Evolutionary conservation across 2,329 filamentous ascomycete genomes (phyloP).

Genomic region (Xylariaceae sp.): DNA sequence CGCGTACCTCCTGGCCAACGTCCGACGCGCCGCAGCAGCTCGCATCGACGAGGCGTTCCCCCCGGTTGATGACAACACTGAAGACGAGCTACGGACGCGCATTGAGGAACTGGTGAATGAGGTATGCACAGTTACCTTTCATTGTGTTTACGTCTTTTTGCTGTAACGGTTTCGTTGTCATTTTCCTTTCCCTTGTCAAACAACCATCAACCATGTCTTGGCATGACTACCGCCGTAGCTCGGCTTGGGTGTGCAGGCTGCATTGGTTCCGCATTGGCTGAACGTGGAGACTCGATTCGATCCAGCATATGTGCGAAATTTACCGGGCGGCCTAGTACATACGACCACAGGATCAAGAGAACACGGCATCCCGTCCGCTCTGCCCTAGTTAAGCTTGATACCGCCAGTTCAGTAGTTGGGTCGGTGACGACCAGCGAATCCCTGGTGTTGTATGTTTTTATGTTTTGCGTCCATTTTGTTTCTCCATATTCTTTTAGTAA

Average conservation of each 20-base stretch:
- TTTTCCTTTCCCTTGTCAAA: neutral
- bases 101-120: conserved; percentile 59
- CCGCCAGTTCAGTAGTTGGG: conserved; percentile 31
- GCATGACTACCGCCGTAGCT: neutral
- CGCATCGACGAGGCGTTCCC: conserved; percentile 68
- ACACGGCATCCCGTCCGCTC: conserved; percentile 32
- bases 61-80: conserved; percentile 53
- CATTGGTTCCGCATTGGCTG: too few species aligned
- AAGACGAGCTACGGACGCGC: conserved; percentile 54
- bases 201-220: conserved; percentile 3
- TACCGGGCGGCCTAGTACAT: conserved; percentile 13
- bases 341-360: conserved; percentile 31
- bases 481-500: neutral
- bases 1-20: conserved; percentile 64
- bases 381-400: conserved; percentile 31
- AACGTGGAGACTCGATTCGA: neutral
- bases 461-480: conserved; percentile 10
- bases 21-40: conserved; percentile 62
- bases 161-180: neutral
- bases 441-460: conserved; percentile 32
- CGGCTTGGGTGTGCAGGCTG: too few species aligned
- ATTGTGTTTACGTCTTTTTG: neutral
- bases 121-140: conserved; percentile 33
- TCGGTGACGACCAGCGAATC: conserved; percentile 34
- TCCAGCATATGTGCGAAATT: conserved; percentile 17